These are phyloP conservation scores for Aspergillus viridinutans DNA, from an alignment of 2,329 filamentous ascomycete genomes.

Conservation along the genomic window DNA sequence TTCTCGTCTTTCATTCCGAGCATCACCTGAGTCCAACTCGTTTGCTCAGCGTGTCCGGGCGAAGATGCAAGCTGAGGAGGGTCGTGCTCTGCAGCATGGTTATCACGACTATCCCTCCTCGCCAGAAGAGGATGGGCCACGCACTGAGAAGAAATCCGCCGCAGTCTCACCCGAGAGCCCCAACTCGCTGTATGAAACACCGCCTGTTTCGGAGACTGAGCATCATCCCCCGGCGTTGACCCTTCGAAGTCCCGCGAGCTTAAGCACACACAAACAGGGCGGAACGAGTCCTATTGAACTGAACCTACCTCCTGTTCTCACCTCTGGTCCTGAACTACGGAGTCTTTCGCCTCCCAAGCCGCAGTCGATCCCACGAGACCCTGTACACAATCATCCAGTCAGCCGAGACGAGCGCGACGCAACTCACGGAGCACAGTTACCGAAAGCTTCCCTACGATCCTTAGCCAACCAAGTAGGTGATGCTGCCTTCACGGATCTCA, in stretches of 20 bases:
- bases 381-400: constrained; percentile 13
- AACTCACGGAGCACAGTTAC: constrained; percentile 20
- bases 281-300: constrained; percentile 23
- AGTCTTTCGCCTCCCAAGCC: constrained; percentile 16
- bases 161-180: constrained; percentile 18
- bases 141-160: constrained; percentile 7
- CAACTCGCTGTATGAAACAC: constrained; percentile 24
- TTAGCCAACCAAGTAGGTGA: constrained; percentile 50
- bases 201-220: constrained; percentile 24
- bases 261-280: constrained; percentile 12
- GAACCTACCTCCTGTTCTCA: constrained; percentile 20
- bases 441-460: constrained; percentile 33
- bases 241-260: constrained; percentile 24
- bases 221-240: constrained; percentile 22
- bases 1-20: constrained; percentile 38
- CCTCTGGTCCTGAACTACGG: constrained; percentile 17
- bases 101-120: constrained; percentile 28
- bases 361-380: constrained; percentile 7
- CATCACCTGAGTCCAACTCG: constrained; percentile 39
- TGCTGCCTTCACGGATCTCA: constrained; percentile 67
- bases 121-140: constrained; percentile 19
- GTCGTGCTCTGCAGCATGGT: constrained; percentile 45
- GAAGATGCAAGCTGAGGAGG: constrained; percentile 52
- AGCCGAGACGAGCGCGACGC: constrained; percentile 13
- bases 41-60: constrained; percentile 47